These are phyloP conservation scores for Sungouiella blattae DNA, from an alignment of 805 yeast species.

Conservation along the genomic window DNA sequence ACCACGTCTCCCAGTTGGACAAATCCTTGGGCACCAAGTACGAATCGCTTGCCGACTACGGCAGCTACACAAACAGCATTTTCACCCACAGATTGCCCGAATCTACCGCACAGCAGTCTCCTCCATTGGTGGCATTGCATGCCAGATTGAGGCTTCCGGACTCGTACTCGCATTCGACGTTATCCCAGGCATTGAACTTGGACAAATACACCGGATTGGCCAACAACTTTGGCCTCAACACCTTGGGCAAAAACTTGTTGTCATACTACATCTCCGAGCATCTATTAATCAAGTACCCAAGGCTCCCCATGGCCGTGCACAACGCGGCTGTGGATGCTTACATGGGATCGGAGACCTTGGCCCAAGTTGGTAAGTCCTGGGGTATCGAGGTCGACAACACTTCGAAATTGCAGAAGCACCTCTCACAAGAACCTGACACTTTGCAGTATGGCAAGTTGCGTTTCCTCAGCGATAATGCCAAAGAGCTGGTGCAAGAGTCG, in stretches of 20 bases:
- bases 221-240: constrained; percentile 73
- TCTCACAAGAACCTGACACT: constrained; percentile 65
- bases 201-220: constrained; percentile 41
- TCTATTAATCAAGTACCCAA: constrained; percentile 74
- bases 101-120: constrained; percentile 51
- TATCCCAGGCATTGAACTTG: constrained; percentile 80
- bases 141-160: constrained; percentile 66
- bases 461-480: constrained; percentile 33
- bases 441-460: constrained; percentile 69
- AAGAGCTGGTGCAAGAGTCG: constrained; percentile 33
- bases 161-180: constrained; percentile 54
- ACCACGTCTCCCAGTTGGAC: constrained; percentile 23
- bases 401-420: constrained; percentile 59
- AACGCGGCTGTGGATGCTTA: constrained; percentile 74
- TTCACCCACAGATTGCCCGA: constrained; percentile 46
- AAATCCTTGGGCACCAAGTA: constrained; percentile 27
- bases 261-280: constrained; percentile 74
- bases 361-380: constrained; percentile 72
- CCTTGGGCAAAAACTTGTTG: constrained; percentile 78
- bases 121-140: constrained; percentile 76
- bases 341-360: constrained; percentile 62
- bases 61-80: constrained; percentile 37
- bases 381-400: constrained; percentile 80
- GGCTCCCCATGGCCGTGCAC: constrained; percentile 79
- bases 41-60: constrained; percentile 34